A percentile compares a stretch with the other conserved stretches of the same genome.
These are phyloP conservation scores for Sicyos baderoa DNA, from an alignment of 306 rosid species.

Conservation along the genomic window DNA sequence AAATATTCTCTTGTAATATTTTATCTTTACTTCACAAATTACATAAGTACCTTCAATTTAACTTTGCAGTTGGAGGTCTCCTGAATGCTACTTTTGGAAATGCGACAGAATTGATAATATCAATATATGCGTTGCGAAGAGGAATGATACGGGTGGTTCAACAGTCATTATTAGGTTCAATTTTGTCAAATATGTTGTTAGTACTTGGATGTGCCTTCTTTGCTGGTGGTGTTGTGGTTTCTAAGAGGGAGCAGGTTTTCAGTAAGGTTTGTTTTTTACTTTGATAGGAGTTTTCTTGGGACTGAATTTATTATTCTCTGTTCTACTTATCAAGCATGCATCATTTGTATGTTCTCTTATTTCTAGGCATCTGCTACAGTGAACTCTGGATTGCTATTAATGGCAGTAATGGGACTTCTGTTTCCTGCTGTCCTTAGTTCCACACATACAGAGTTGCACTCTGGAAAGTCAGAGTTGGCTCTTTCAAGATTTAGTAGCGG, in stretches of 20 bases:
- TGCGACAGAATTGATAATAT: slow-evolving; percentile 78
- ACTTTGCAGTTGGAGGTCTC: slow-evolving; percentile 71
- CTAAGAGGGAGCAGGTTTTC: slow-evolving; percentile 59
- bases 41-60: neutral
- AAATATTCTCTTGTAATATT: neutral
- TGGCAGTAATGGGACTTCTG: slow-evolving; percentile 55
- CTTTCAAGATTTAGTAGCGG: slow-evolving; percentile 65
- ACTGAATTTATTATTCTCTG: neutral
- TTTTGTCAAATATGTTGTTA: slow-evolving; percentile 69
- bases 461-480: slow-evolving; percentile 44
- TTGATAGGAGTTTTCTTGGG: neutral
- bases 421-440: slow-evolving; percentile 57
- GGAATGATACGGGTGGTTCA: slow-evolving; percentile 68
- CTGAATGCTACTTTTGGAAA: slow-evolving; percentile 81
- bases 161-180: slow-evolving; percentile 72
- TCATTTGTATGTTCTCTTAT: neutral
- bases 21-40: neutral
- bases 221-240: slow-evolving; percentile 58
- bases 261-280: slow-evolving; percentile 46
- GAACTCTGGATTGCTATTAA: slow-evolving; percentile 42
- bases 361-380: slow-evolving; percentile 30
- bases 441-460: slow-evolving; percentile 33
- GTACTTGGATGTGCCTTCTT: slow-evolving; percentile 86
- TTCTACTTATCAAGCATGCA: slow-evolving; percentile 8
- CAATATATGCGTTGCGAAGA: slow-evolving; percentile 55